Conservation (phyloP, 495 filamentous ascomycete species). For the Elaphomyces granulatus region DNA sequence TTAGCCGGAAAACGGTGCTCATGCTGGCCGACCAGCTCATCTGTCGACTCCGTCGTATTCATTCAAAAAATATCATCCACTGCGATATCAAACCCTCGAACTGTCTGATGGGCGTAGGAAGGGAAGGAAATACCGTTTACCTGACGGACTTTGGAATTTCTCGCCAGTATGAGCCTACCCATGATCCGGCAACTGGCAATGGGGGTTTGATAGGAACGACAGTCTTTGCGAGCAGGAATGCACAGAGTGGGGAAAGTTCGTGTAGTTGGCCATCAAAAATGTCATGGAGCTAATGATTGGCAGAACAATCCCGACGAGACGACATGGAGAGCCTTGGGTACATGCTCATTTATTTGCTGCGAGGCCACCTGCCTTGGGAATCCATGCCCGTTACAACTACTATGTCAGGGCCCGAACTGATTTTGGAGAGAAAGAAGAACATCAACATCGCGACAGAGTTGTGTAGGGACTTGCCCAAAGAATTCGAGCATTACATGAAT, state of each 20-base stretch:
- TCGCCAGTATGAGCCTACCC: too few relatives aligned
- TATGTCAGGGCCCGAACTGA: slow-evolving; percentile 1
- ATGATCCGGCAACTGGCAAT: too few relatives aligned
- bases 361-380: slow-evolving; percentile 27
- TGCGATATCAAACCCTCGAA: slow-evolving; percentile 27
- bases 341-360: slow-evolving; percentile 22
- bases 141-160: slow-evolving; percentile 17
- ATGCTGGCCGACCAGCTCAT: slow-evolving; percentile 22
- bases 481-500: slow-evolving; percentile 7
- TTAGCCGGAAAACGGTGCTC: slow-evolving; percentile 24
- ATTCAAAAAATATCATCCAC: slow-evolving; percentile 18
- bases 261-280: too few relatives aligned
- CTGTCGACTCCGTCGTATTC: slow-evolving; percentile 4
- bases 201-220: too few relatives aligned
- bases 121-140: slow-evolving; percentile 19
- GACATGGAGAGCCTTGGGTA: slow-evolving; percentile 31
- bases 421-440: slow-evolving; percentile 6
- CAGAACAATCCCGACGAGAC: slow-evolving; percentile 9
- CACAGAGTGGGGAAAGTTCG: too few relatives aligned
- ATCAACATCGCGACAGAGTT: too few relatives aligned
- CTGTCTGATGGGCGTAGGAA: slow-evolving; percentile 19
- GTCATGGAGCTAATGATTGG: too few relatives aligned
- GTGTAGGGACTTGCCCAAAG: slow-evolving; percentile 4
- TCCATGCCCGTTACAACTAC: background rate
- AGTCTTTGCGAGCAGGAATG: too few relatives aligned